Evolutionary conservation across 192 early-diverging fungal species (phyloP).

Genomic region (Umbelopsis sp.): DNA sequence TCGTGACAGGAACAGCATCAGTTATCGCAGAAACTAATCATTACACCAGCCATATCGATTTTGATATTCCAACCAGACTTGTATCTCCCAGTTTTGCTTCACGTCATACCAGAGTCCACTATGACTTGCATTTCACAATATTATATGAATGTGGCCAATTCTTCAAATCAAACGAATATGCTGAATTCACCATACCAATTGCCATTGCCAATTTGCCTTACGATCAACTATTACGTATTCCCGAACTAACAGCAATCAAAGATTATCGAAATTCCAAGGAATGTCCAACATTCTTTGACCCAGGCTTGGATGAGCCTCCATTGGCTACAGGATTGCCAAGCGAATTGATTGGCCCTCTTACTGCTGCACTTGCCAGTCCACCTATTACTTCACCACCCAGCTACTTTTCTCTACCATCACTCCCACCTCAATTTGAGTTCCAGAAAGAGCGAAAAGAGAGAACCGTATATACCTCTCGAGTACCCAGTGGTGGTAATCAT

Average conservation of each 20-base stretch:
- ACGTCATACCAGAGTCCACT: slow-evolving; percentile 44
- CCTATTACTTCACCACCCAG: slow-evolving; percentile 31
- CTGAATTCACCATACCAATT: slow-evolving; percentile 43
- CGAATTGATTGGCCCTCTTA: slow-evolving; percentile 16
- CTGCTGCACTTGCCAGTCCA: slow-evolving; percentile 19
- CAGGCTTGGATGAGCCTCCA: slow-evolving; percentile 38
- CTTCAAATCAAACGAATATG: slow-evolving; percentile 32
- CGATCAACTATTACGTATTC: slow-evolving; percentile 35
- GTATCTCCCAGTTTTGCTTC: slow-evolving; percentile 43
- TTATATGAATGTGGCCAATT: slow-evolving; percentile 33
- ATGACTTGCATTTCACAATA: slow-evolving; percentile 39
- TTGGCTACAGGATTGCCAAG: slow-evolving; percentile 10
- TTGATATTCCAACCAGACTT: slow-evolving; percentile 43
- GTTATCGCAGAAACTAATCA: slow-evolving; percentile 14
- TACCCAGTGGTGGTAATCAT: slow-evolving; percentile 18
- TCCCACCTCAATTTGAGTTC: slow-evolving; percentile 30
- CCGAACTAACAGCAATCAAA: slow-evolving; percentile 27
- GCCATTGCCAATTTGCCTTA: slow-evolving; percentile 41
- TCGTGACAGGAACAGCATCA: slow-evolving; percentile 19
- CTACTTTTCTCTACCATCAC: slow-evolving; percentile 32
- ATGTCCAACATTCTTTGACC: slow-evolving; percentile 39
- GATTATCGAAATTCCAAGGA: slow-evolving; percentile 27
- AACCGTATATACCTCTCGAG: slow-evolving; percentile 28
- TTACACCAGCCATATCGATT: slow-evolving; percentile 5
- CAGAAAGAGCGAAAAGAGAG: slow-evolving; percentile 36